phyloP scores from a whole-genome alignment of 208 protist species.

The Leishmania martiniquensis region DNA sequence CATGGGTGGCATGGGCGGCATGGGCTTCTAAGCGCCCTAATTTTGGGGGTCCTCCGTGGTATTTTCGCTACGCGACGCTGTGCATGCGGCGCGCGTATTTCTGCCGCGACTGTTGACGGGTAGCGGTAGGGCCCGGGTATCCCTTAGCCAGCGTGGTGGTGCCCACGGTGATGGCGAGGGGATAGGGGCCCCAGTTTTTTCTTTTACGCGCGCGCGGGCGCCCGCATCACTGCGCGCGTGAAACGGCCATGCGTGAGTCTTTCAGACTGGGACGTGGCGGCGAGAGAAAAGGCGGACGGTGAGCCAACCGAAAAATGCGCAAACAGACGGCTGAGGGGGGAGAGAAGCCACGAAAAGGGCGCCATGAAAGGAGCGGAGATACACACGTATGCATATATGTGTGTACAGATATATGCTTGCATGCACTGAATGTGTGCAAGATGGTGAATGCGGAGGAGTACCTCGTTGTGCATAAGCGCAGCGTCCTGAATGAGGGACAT shows the following conservation, averaged over 20 bases:
- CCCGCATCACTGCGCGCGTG: neutral
- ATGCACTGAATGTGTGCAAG: neutral
- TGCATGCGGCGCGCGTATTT: neutral
- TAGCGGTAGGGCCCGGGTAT: neutral
- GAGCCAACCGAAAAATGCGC: neutral
- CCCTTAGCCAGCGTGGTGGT: neutral
- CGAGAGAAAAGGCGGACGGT: neutral
- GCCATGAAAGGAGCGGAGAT: neutral
- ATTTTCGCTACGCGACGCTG: neutral
- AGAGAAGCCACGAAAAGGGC: neutral
- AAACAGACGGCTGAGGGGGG: neutral
- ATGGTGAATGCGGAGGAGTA: neutral
- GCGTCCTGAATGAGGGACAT: neutral
- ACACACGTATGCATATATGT: no score
- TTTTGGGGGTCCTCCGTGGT: no score
- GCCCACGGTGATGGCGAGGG: neutral
- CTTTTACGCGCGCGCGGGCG: neutral
- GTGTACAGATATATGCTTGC: no score
- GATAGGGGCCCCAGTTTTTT: neutral
- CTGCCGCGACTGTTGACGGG: neutral
- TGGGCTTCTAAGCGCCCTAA: slow-evolving; percentile 47
- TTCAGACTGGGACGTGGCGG: neutral
- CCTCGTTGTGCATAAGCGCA: neutral
- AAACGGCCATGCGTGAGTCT: neutral
- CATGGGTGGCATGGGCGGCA: slow-evolving; percentile 64